These are phyloP conservation scores for Lentinula boryana DNA, from an alignment of 768 basidiomycete species.

Conservation along the genomic window DNA sequence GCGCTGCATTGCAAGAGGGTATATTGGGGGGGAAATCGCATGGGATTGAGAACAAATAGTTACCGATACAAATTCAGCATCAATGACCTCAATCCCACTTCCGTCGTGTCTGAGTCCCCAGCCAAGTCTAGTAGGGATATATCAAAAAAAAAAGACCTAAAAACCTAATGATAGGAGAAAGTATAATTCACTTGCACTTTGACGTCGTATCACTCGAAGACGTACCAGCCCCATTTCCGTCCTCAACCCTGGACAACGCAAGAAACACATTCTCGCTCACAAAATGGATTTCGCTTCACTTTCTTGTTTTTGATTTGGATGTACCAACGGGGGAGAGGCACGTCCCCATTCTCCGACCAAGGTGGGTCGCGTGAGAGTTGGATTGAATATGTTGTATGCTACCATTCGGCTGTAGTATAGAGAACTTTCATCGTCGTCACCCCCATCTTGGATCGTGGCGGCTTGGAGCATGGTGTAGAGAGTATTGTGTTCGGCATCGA, in stretches of 20 bases:
- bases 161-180: no score
- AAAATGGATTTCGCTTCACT: slow-evolving; percentile 54
- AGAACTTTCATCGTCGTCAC: slow-evolving; percentile 35
- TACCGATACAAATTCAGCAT: slow-evolving; percentile 61
- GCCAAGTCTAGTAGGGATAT: no score
- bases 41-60: slow-evolving; percentile 13
- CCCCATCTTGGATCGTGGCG: slow-evolving; percentile 60
- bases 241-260: slow-evolving; percentile 50
- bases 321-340: slow-evolving; percentile 48
- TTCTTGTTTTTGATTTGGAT: slow-evolving; percentile 41
- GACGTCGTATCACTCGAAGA: slow-evolving; percentile 32
- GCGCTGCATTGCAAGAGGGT: not conserved
- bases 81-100: slow-evolving; percentile 66
- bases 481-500: slow-evolving; percentile 37
- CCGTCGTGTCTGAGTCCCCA: slow-evolving; percentile 83
- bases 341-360: slow-evolving; percentile 55
- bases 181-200: slow-evolving; percentile 47
- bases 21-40: not conserved
- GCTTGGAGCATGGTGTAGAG: slow-evolving; percentile 61
- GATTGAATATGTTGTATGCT: slow-evolving; percentile 43
- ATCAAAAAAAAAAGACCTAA: no score
- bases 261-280: slow-evolving; percentile 50
- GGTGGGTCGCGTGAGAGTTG: slow-evolving; percentile 20
- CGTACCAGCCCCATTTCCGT: slow-evolving; percentile 44
- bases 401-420: slow-evolving; percentile 52